phyloP scores from a whole-genome alignment of 2,329 filamentous ascomycete species.

The Diaporthe ampelina region DNA sequence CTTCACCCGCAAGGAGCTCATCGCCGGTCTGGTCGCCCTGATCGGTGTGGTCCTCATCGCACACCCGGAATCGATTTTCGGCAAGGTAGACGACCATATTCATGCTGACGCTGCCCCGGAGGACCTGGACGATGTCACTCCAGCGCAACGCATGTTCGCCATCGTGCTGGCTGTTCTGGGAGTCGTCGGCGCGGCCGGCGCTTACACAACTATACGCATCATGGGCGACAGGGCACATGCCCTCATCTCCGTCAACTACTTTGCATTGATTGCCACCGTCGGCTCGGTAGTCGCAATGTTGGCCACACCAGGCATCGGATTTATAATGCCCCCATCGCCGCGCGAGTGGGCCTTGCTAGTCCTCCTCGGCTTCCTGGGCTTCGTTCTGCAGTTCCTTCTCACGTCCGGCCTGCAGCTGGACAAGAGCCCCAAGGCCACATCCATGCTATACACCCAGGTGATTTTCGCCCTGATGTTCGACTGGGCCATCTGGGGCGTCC shows the following conservation, averaged over 20 bases:
- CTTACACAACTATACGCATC: conserved; percentile 80
- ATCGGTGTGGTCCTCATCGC: conserved; percentile 83
- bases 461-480: conserved; percentile 56
- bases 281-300: conserved; percentile 74
- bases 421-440: conserved; percentile 59
- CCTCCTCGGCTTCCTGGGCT: conserved; percentile 77
- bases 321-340: conserved; percentile 52
- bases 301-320: conserved; percentile 56
- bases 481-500: conserved; percentile 59
- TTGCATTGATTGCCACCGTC: conserved; percentile 75
- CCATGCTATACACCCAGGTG: conserved; percentile 51
- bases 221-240: conserved; percentile 83
- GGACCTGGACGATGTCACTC: conserved; percentile 57
- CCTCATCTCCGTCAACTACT: conserved; percentile 84
- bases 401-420: conserved; percentile 81
- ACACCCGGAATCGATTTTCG: conserved; percentile 73
- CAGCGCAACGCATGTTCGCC: conserved; percentile 74
- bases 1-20: conserved; percentile 78
- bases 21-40: conserved; percentile 78
- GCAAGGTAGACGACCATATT: conserved; percentile 42
- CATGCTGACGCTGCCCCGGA: conserved; percentile 43
- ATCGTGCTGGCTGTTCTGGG: conserved; percentile 77
- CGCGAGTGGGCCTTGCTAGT: conserved; percentile 72
- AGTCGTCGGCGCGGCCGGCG: conserved; percentile 76
- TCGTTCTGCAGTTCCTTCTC: conserved; percentile 83